A percentile compares a stretch with the other conserved stretches of the same genome.
Conservation (phyloP, 2,329 filamentous ascomycete species). For the Alternaria metachromatica region DNA sequence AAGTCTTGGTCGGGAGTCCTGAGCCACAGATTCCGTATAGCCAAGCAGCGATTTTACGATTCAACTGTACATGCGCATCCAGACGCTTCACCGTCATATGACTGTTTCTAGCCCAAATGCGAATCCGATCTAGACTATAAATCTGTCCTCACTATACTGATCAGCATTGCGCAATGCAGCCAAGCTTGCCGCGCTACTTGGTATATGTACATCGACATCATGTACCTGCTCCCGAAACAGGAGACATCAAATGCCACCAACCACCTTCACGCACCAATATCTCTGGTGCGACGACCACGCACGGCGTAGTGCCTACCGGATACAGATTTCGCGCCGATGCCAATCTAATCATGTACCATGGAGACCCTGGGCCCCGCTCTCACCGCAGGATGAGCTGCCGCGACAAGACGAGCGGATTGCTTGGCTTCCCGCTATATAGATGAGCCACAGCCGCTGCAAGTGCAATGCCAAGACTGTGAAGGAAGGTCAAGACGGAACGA, state of each 20-base stretch:
- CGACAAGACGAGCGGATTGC: conserved; percentile 17
- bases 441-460: conserved; percentile 8
- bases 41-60: not conserved
- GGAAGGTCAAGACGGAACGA: conserved; percentile 14
- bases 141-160: conserved; percentile 9
- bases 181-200: conserved; percentile 15
- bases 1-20: not conserved
- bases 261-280: not conserved
- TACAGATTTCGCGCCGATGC: not conserved
- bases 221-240: conserved; percentile 5
- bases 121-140: not conserved
- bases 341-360: not conserved
- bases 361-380: not conserved
- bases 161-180: conserved; percentile 14
- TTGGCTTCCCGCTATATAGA: conserved; percentile 22
- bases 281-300: not conserved
- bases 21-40: not conserved
- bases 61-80: not conserved
- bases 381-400: conserved; percentile 8
- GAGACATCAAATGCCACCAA: not conserved
- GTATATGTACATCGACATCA: conserved; percentile 10
- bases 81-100: not conserved
- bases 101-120: not conserved
- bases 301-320: not conserved
- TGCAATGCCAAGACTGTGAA: conserved; percentile 14